Conservation (phyloP, 2,329 filamentous ascomycete species). For the Phyllosticta citribraziliensis region DNA sequence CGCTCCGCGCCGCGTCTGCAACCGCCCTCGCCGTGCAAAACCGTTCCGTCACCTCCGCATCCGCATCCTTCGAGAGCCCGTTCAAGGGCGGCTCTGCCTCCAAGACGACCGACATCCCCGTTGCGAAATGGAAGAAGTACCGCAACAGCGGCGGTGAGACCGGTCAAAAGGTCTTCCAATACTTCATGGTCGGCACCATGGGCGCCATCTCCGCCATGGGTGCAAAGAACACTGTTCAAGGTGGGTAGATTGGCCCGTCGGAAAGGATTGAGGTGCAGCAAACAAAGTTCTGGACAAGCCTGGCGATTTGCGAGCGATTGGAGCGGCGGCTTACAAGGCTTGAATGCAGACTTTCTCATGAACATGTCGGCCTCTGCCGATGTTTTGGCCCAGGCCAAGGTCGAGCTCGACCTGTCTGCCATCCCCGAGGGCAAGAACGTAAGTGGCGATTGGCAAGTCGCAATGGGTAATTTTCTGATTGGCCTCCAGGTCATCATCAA, state of each 20-base stretch:
- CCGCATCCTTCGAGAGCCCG: conserved; percentile 42
- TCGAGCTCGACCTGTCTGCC: conserved; percentile 83
- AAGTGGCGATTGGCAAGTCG: conserved; percentile 30
- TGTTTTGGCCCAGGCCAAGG: conserved; percentile 97
- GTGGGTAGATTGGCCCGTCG: conserved; percentile 45
- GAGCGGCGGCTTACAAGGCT: conserved; percentile 9
- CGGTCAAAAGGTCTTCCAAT: conserved; percentile 80
- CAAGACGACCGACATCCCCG: conserved; percentile 64
- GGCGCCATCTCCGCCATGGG: conserved; percentile 85
- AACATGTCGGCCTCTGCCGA: conserved; percentile 99
- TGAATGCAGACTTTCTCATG: conserved; percentile 80
- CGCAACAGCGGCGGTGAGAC: conserved; percentile 56
- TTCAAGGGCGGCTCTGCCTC: conserved; percentile 42
- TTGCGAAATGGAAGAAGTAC: conserved; percentile 68
- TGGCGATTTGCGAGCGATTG: conserved; percentile 1
- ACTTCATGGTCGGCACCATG: conserved; percentile 98
- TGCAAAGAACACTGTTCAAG: conserved; percentile 96
- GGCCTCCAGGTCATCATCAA: conserved; percentile 81
- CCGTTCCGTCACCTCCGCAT: conserved; percentile 30
- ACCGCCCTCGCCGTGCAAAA: conserved; percentile 28
- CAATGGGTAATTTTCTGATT: neutral
- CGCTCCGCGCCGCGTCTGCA: conserved; percentile 36
- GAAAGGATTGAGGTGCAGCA: conserved; percentile 8
- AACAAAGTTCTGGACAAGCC: neutral
- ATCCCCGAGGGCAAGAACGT: conserved; percentile 99